Conservation (phyloP, 2,329 filamentous ascomycete species). For the Colletotrichum sp. region DNA sequence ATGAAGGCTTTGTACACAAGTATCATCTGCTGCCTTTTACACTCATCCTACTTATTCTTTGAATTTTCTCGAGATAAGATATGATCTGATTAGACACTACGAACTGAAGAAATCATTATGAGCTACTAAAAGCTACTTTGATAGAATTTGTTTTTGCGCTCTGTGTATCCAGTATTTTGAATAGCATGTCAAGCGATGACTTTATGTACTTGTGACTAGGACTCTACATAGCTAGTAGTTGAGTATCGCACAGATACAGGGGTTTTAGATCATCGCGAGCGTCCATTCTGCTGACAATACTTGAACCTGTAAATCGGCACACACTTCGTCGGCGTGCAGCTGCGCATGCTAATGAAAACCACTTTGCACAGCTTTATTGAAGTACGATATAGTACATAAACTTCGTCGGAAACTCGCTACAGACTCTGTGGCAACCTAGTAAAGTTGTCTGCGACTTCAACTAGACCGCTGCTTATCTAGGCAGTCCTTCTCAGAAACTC, state of each 20-base stretch:
- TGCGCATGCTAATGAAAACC: accelerated
- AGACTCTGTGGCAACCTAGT: not conserved
- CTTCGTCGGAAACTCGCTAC: not conserved
- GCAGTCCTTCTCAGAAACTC: not conserved
- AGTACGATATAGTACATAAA: accelerated
- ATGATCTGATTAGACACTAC: not conserved
- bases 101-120: accelerated
- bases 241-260: too few relatives aligned
- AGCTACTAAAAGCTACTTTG: accelerated
- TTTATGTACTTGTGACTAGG: not conserved
- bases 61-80: not conserved
- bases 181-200: not conserved
- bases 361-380: accelerated
- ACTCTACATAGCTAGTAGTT: accelerated
- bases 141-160: accelerated
- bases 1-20: accelerated
- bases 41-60: not conserved
- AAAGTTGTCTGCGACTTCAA: not conserved
- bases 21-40: not conserved
- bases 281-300: not conserved
- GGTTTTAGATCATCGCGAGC: not conserved
- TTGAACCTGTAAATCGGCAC: not conserved
- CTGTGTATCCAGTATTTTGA: accelerated
- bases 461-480: not conserved
- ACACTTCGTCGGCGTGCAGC: not conserved